phyloP scores from a whole-genome alignment of 208 protist species.

The Dictyostelium gargantuum region DNA sequence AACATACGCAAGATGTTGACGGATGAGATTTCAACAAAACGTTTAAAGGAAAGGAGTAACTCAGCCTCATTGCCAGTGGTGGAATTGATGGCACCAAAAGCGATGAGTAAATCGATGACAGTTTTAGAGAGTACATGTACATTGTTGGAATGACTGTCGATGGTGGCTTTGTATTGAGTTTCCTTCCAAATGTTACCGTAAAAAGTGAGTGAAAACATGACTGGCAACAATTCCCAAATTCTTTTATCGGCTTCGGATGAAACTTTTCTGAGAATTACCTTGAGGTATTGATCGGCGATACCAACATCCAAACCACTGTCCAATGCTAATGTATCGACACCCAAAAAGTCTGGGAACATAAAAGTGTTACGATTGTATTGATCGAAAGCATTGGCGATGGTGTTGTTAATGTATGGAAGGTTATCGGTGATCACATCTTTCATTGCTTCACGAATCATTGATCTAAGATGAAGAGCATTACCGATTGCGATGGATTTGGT shows the following conservation, averaged over 20 bases:
- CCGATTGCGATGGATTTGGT: slow-evolving; percentile 28
- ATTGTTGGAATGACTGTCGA: slow-evolving; percentile 59
- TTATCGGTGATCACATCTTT: neutral
- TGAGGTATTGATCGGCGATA: slow-evolving; percentile 66
- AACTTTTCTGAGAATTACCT: slow-evolving; percentile 43
- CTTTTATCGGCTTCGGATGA: neutral
- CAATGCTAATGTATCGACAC: slow-evolving; percentile 47
- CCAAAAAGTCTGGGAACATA: slow-evolving; percentile 60
- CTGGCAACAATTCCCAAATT: slow-evolving; percentile 47
- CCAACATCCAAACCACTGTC: slow-evolving; percentile 58
- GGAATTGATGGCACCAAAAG: slow-evolving; percentile 31
- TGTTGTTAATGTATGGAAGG: slow-evolving; percentile 31
- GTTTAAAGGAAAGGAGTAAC: neutral
- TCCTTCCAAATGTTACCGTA: slow-evolving; percentile 44
- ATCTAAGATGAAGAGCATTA: slow-evolving; percentile 53
- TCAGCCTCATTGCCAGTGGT: slow-evolving; percentile 23
- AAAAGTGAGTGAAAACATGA: slow-evolving; percentile 53
- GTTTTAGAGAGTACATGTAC: slow-evolving; percentile 28
- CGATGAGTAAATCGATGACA: slow-evolving; percentile 48
- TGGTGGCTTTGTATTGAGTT: slow-evolving; percentile 1
- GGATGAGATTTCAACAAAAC: slow-evolving; percentile 49
- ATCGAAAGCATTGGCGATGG: slow-evolving; percentile 41
- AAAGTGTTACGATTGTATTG: slow-evolving; percentile 65
- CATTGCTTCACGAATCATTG: slow-evolving; percentile 39
- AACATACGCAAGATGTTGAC: slow-evolving; percentile 30